Percentiles rank a stretch among this genome's conserved stretches.
phyloP scores from a whole-genome alignment of 345 rosid genomes.

The Sisymbrium irio region DNA sequence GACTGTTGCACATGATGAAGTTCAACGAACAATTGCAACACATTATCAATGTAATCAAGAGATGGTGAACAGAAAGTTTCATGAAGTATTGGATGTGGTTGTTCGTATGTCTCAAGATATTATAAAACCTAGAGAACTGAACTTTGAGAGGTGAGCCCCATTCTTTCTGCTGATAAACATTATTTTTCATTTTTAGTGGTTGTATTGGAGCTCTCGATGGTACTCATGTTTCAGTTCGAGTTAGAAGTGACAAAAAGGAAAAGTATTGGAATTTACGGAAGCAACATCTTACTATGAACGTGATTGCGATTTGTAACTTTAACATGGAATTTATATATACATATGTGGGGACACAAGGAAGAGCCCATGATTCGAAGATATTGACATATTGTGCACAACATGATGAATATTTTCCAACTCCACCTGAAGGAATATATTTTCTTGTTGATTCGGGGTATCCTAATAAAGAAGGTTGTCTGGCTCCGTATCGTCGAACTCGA shows the following conservation, averaged over 20 bases:
- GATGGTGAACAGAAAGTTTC: not conserved
- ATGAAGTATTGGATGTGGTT: not conserved
- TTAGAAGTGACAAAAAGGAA: not conserved
- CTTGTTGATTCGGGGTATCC: not conserved
- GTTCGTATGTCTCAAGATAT: not conserved
- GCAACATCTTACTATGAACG: not conserved
- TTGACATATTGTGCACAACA: not conserved
- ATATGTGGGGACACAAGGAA: not conserved
- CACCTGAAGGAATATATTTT: not conserved
- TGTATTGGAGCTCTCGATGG: not conserved
- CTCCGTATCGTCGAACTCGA: too few relatives aligned
- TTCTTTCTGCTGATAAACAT: not conserved
- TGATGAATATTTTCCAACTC: not conserved
- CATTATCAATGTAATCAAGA: not conserved
- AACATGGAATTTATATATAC: not conserved
- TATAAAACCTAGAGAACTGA: not conserved
- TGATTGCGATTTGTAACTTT: not conserved
- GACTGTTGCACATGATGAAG: not conserved
- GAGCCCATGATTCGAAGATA: not conserved
- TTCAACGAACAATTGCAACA: not conserved
- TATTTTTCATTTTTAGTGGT: not conserved
- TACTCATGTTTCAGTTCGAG: not conserved
- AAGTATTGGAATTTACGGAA: too few relatives aligned
- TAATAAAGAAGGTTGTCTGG: not conserved
- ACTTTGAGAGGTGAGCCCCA: not conserved